Percentiles rank a stretch among this genome's conserved stretches.
Evolutionary conservation across 495 filamentous ascomycete species (phyloP).

Genomic region (Darksidea phi): DNA sequence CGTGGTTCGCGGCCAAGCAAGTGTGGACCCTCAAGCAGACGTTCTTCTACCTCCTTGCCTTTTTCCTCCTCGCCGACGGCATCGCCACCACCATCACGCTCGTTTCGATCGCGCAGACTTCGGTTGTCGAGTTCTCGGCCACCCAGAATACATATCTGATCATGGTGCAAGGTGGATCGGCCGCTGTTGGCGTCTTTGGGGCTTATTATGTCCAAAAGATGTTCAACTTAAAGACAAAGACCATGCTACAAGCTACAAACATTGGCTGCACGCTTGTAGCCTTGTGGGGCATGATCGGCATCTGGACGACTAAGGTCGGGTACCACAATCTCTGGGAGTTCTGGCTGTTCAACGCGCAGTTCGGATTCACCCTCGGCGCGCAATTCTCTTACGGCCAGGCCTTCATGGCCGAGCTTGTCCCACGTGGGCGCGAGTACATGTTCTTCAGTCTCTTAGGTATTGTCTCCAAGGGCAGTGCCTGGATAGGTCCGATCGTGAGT

Average conservation of each 20-base stretch:
- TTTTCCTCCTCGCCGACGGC: conserved; percentile 64
- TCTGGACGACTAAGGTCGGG: conserved; percentile 61
- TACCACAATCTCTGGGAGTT: conserved; percentile 65
- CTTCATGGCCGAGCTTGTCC: conserved; percentile 67
- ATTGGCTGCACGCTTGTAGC: conserved; percentile 59
- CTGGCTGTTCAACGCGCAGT: conserved; percentile 63
- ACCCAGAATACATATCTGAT: conserved; percentile 61
- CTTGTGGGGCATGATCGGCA: conserved; percentile 67
- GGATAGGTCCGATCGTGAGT: conserved; percentile 64
- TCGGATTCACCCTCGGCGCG: conserved; percentile 64
- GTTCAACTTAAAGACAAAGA: conserved; percentile 55
- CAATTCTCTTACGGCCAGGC: conserved; percentile 69
- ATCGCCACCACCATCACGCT: conserved; percentile 69
- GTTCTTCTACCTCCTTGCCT: conserved; percentile 62
- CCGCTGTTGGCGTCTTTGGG: conserved; percentile 60
- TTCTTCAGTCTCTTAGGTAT: conserved; percentile 68
- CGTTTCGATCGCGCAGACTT: conserved; percentile 62
- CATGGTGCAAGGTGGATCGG: conserved; percentile 62
- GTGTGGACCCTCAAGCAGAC: conserved; percentile 65
- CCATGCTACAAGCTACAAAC: conserved; percentile 62
- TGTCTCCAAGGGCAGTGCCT: conserved; percentile 63
- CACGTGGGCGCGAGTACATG: conserved; percentile 62
- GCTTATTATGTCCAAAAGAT: conserved; percentile 60
- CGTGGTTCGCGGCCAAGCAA: conserved; percentile 56
- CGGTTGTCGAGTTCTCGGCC: conserved; percentile 60